phyloP scores from a whole-genome alignment of 805 yeast genomes.

The Candida railenensis region DNA sequence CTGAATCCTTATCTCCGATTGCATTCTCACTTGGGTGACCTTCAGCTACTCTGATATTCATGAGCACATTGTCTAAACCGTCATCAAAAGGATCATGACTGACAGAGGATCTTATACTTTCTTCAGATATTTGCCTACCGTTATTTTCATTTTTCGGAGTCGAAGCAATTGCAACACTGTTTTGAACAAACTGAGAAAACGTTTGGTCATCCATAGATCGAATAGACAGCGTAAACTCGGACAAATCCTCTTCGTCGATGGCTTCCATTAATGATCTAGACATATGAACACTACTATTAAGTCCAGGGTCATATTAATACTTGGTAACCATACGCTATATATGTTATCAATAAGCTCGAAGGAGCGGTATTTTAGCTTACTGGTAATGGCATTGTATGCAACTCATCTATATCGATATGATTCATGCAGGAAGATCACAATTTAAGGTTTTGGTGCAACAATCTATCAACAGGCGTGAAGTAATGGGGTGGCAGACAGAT shows the following conservation, averaged over 20 bases:
- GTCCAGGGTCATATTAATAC: background rate
- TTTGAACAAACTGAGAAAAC: background rate
- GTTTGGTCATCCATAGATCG: constrained; percentile 1
- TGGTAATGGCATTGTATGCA: no score
- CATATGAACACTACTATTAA: background rate
- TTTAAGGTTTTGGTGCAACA: no score
- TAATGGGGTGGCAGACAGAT: no score
- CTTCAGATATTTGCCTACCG: background rate
- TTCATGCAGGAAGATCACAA: no score
- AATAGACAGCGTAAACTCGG: background rate
- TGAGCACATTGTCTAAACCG: constrained; percentile 16
- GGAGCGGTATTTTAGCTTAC: no score
- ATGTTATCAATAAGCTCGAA: no score
- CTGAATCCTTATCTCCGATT: background rate
- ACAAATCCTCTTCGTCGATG: background rate
- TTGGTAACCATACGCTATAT: no score
- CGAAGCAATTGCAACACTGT: background rate
- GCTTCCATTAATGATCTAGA: background rate
- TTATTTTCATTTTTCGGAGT: background rate
- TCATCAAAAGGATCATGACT: constrained; percentile 25
- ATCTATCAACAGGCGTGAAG: no score
- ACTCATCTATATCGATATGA: no score
- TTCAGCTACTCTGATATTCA: constrained; percentile 6
- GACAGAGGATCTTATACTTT: constrained; percentile 3
- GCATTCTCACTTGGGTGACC: background rate